Evolutionary conservation across 2,329 filamentous ascomycete genomes (phyloP).

Genomic region (Tolypocladium capitatum): DNA sequence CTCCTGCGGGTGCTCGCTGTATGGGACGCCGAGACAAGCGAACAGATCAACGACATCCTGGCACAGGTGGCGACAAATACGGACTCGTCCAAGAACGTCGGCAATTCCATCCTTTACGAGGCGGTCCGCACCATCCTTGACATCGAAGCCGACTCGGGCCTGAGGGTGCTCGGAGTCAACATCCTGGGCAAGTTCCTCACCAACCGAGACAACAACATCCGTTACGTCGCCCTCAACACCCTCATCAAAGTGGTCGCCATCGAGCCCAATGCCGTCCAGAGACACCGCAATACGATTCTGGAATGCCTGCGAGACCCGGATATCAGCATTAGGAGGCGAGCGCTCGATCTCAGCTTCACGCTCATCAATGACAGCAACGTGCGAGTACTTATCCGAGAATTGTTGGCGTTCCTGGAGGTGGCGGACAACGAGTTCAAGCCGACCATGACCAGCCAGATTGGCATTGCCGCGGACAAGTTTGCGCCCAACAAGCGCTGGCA

Average conservation of each 20-base stretch:
- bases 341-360: constrained; percentile 95
- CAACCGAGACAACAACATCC: constrained; percentile 99
- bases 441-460: constrained; percentile 95
- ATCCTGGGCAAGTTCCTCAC: constrained; percentile 95
- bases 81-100: constrained; percentile 94
- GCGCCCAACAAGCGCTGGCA: constrained; percentile 98
- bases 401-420: constrained; percentile 89
- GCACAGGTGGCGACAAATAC: constrained; percentile 97
- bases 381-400: constrained; percentile 79
- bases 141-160: constrained; percentile 90
- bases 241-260: constrained; percentile 96
- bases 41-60: constrained; percentile 96
- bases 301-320: constrained; percentile 94
- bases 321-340: constrained; percentile 90
- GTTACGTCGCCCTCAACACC: constrained; percentile 94
- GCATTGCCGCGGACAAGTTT: constrained; percentile 89
- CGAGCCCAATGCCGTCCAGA: constrained; percentile 92
- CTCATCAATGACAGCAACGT: constrained; percentile 96
- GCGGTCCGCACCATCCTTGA: constrained; percentile 94
- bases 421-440: constrained; percentile 98
- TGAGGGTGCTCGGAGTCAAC: constrained; percentile 91
- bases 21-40: constrained; percentile 76
- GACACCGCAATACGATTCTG: constrained; percentile 92
- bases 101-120: constrained; percentile 96
- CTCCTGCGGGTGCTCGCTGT: constrained; percentile 75